These are phyloP conservation scores for Syncephalastrum sp. DNA, from an alignment of 371 early-diverging fungal genomes.

Conservation along the genomic window DNA sequence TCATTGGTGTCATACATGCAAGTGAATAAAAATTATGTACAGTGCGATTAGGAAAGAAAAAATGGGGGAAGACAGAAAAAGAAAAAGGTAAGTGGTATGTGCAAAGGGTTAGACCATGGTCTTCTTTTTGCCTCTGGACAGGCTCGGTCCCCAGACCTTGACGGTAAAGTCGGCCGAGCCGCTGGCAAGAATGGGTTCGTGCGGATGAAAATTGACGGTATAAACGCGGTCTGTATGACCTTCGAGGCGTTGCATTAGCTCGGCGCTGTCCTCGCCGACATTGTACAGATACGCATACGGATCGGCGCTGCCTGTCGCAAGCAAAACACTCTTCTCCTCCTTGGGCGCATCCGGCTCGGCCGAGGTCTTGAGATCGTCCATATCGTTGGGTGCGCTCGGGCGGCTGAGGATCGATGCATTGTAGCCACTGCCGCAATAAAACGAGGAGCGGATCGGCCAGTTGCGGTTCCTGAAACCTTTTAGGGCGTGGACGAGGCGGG, in stretches of 20 bases:
- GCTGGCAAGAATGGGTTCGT: slow-evolving; percentile 75
- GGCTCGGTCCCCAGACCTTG: slow-evolving; percentile 74
- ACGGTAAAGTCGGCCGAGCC: slow-evolving; percentile 85
- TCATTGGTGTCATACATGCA: too few relatives aligned
- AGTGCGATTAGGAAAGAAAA: too few relatives aligned
- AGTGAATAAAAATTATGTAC: too few relatives aligned
- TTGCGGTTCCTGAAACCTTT: slow-evolving; percentile 88
- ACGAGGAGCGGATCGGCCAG: slow-evolving; percentile 87
- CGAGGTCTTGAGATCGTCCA: slow-evolving; percentile 16
- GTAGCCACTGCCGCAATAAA: slow-evolving; percentile 71
- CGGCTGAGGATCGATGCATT: slow-evolving; percentile 46
- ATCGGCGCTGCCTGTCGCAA: slow-evolving; percentile 88
- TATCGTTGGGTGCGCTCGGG: slow-evolving; percentile 27
- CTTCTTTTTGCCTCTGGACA: slow-evolving; percentile 48
- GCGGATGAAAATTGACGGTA: slow-evolving; percentile 81
- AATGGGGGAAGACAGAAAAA: too few relatives aligned
- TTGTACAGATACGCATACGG: slow-evolving; percentile 83
- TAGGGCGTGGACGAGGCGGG: slow-evolving; percentile 67
- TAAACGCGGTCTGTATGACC: slow-evolving; percentile 89
- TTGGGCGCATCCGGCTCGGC: slow-evolving; percentile 42
- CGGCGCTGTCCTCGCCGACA: slow-evolving; percentile 72
- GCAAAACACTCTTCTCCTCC: slow-evolving; percentile 62
- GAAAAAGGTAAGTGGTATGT: too few relatives aligned
- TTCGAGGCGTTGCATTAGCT: slow-evolving; percentile 76
- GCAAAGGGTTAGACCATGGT: slow-evolving; percentile 22